A percentile compares a stretch with the other conserved stretches of the same genome.
Evolutionary conservation across 176 grass and related monocot genomes (phyloP).

Genomic region (Chloris gayana): DNA sequence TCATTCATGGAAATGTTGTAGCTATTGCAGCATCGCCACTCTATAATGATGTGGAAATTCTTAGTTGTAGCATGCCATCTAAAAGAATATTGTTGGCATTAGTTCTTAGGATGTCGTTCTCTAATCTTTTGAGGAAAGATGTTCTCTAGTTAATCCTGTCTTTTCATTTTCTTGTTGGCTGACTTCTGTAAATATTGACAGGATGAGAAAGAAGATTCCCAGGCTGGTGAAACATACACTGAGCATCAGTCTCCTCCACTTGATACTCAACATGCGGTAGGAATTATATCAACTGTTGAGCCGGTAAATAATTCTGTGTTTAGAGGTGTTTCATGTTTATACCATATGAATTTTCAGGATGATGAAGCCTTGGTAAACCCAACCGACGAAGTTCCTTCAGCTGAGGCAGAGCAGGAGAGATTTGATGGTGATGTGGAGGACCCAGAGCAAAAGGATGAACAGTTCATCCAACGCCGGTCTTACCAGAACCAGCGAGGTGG

Average conservation of each 20-base stretch:
- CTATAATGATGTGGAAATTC: not conserved
- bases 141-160: not conserved
- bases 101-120: too few species aligned
- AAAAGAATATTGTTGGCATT: not conserved
- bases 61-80: not conserved
- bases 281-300: not conserved
- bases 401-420: conserved; percentile 53
- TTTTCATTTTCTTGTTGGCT: not conserved
- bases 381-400: conserved; percentile 31
- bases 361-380: conserved; percentile 30
- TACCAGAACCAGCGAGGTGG: conserved; percentile 57
- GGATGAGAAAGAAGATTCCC: conserved; percentile 40
- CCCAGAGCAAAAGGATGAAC: conserved; percentile 54
- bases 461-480: conserved; percentile 40
- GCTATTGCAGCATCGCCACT: not conserved
- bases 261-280: conserved; percentile 50
- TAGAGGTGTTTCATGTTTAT: not conserved
- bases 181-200: conserved; percentile 21
- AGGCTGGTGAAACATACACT: conserved; percentile 39
- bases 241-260: conserved; percentile 35
- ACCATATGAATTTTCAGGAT: conserved; percentile 46
- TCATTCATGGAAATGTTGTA: not conserved
- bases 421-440: conserved; percentile 52
- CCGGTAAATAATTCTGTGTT: not conserved
- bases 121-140: too few species aligned